phyloP scores from a whole-genome alignment of 2,329 filamentous ascomycete genomes.

The Curvularia hawaiiensis region DNA sequence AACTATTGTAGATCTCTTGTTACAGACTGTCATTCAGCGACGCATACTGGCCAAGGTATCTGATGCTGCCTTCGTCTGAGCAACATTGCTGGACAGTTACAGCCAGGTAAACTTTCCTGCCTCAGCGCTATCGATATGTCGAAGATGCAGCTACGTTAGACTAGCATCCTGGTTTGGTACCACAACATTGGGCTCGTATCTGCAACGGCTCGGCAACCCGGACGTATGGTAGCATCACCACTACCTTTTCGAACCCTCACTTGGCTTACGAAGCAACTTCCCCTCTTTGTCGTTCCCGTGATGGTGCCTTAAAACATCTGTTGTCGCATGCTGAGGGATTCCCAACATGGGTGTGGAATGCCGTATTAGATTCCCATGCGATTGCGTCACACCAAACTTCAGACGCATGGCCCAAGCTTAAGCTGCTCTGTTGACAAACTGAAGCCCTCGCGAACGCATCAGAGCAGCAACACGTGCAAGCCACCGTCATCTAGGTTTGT shows the following conservation, averaged over 20 bases:
- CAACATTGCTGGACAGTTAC: not conserved
- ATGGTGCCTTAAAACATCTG: not conserved
- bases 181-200: not conserved
- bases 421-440: constrained; percentile 1
- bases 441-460: not conserved
- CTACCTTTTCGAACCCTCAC: not conserved
- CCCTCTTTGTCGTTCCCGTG: not conserved
- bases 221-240: not conserved
- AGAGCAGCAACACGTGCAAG: not conserved
- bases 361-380: constrained; percentile 6
- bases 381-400: constrained; percentile 13
- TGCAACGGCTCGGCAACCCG: not conserved
- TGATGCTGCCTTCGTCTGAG: not conserved
- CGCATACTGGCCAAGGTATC: not conserved
- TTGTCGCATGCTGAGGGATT: constrained; percentile 4
- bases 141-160: not conserved
- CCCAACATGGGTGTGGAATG: constrained; percentile 3
- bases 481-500: not conserved
- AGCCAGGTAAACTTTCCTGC: not conserved
- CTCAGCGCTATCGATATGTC: not conserved
- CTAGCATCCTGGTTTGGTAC: not conserved
- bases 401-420: constrained; percentile 5
- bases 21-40: not conserved
- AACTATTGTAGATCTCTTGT: not conserved
- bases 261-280: not conserved